phyloP scores from a whole-genome alignment of 2,329 filamentous ascomycete species.

The Aspergillus japonicus region DNA sequence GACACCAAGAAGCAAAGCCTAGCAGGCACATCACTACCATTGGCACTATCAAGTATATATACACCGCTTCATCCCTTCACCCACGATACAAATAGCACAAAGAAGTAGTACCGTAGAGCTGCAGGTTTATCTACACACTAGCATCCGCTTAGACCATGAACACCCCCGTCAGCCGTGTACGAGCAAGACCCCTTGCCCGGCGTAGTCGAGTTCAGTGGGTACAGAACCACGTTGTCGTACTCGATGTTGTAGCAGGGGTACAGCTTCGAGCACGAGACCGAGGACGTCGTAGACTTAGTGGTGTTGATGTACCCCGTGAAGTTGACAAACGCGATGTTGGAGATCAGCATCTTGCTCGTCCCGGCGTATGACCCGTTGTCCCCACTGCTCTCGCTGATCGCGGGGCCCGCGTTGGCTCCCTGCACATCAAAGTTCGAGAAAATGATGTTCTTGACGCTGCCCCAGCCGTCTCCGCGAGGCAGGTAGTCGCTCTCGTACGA shows the following conservation, averaged over 20 bases:
- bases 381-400: slow-evolving; percentile 51
- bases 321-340: slow-evolving; percentile 52
- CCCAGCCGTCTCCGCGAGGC: slow-evolving; percentile 56
- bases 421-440: slow-evolving; percentile 54
- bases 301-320: slow-evolving; percentile 51
- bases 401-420: slow-evolving; percentile 46
- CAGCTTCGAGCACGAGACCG: slow-evolving; percentile 49
- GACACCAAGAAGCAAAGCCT: too few relatives aligned
- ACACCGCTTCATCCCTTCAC: neutral
- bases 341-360: slow-evolving; percentile 52
- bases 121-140: neutral
- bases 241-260: slow-evolving; percentile 54
- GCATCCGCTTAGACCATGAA: slow-evolving; percentile 35
- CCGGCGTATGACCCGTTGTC: slow-evolving; percentile 51
- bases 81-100: neutral
- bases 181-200: slow-evolving; percentile 37
- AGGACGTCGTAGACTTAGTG: slow-evolving; percentile 35
- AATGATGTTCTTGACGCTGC: slow-evolving; percentile 51
- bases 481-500: slow-evolving; percentile 51
- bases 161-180: slow-evolving; percentile 39
- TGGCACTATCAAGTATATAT: neutral
- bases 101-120: neutral
- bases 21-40: too few relatives aligned
- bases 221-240: slow-evolving; percentile 44
- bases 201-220: slow-evolving; percentile 33